Evolutionary conservation across 345 rosid genomes (phyloP).

Genomic region (Hirschfeldia incana): DNA sequence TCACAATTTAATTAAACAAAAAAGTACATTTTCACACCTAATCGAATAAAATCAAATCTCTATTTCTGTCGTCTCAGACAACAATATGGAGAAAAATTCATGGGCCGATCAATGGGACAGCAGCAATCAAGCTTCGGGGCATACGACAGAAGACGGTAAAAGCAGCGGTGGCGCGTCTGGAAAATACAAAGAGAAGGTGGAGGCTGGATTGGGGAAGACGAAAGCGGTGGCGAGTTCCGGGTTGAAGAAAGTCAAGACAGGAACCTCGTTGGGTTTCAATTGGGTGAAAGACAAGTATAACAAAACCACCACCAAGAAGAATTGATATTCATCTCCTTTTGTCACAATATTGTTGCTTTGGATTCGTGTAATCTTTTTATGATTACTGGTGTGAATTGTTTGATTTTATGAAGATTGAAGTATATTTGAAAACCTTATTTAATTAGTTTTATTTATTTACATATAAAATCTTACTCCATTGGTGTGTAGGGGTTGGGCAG

Average conservation of each 20-base stretch:
- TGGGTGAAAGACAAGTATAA: constrained; percentile 69
- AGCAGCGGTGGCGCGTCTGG: constrained; percentile 26
- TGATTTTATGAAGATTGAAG: not conserved
- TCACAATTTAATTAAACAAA: not conserved
- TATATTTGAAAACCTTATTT: not conserved
- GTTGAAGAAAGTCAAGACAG: constrained; percentile 56
- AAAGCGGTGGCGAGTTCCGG: constrained; percentile 60
- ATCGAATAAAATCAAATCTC: not conserved
- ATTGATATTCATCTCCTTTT: constrained; percentile 6
- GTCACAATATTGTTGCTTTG: not conserved
- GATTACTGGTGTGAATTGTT: not conserved
- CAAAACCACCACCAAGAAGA: constrained; percentile 37
- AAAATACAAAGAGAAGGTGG: constrained; percentile 75
- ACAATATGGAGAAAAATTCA: constrained; percentile 46
- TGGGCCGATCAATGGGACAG: constrained; percentile 93
- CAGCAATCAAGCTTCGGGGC: not conserved
- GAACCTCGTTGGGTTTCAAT: constrained; percentile 51
- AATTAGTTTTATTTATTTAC: too few relatives aligned
- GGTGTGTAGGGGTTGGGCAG: not conserved
- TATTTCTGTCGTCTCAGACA: not conserved
- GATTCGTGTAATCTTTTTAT: not conserved
- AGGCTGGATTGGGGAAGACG: constrained; percentile 60
- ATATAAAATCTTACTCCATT: not conserved
- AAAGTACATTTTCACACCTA: not conserved
- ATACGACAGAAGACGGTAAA: constrained; percentile 20